Conservation (phyloP, 805 yeast species). For the Jamesozyma jinghongensis region DNA sequence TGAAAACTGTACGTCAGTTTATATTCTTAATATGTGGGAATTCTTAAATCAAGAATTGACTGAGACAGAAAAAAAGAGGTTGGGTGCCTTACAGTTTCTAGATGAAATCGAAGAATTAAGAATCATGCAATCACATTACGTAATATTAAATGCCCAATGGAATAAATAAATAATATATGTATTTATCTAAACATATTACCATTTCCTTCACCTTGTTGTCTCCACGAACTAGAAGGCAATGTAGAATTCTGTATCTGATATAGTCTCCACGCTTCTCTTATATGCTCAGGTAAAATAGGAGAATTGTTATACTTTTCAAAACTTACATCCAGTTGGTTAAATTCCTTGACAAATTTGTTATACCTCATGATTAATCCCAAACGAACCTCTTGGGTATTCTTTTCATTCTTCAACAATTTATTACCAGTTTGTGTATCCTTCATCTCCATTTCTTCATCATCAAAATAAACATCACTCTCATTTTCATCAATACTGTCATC, state of each 20-base stretch:
- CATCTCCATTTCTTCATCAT: constrained; percentile 25
- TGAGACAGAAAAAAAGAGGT: constrained; percentile 32
- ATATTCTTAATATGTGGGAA: constrained; percentile 30
- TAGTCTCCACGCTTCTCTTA: constrained; percentile 81
- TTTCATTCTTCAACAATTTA: constrained; percentile 17
- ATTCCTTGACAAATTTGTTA: constrained; percentile 23
- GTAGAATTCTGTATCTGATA: constrained; percentile 59
- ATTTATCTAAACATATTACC: constrained; percentile 57
- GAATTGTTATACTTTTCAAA: constrained; percentile 33
- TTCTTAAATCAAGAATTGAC: constrained; percentile 29
- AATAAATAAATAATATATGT: neutral
- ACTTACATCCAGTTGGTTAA: constrained; percentile 25
- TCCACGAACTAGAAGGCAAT: constrained; percentile 56
- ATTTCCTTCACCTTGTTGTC: constrained; percentile 61
- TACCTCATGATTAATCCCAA: constrained; percentile 25
- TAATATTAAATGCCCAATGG: constrained; percentile 31
- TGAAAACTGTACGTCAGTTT: neutral
- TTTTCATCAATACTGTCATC: constrained; percentile 23
- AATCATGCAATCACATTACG: constrained; percentile 45
- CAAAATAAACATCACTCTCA: constrained; percentile 23
- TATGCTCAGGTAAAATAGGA: constrained; percentile 75
- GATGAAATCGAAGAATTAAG: constrained; percentile 54
- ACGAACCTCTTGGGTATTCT: constrained; percentile 20
- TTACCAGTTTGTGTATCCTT: constrained; percentile 16
- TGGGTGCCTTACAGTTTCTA: constrained; percentile 41